Conservation (phyloP, 2,329 filamentous ascomycete species). For the Lasiodiplodia sp. region DNA sequence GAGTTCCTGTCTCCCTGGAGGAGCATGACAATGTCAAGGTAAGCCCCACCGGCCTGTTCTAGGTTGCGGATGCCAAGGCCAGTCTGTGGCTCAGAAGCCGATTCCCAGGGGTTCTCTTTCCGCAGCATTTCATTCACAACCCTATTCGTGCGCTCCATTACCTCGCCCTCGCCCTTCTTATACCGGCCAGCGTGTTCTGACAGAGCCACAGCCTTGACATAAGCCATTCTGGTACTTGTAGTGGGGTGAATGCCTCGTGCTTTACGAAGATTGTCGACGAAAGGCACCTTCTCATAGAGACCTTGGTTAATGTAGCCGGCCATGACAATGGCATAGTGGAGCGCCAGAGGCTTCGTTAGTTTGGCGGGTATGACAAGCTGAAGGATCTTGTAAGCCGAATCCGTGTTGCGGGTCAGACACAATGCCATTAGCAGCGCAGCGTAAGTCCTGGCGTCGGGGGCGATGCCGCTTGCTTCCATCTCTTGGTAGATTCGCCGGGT, state of each 20-base stretch:
- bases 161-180: constrained; percentile 27
- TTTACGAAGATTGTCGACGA: constrained; percentile 57
- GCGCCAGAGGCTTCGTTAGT: constrained; percentile 52
- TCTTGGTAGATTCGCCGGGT: constrained; percentile 61
- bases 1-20: constrained; percentile 57
- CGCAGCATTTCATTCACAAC: constrained; percentile 40
- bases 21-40: constrained; percentile 64
- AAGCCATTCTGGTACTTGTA: constrained; percentile 53
- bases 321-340: constrained; percentile 64
- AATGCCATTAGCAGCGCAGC: constrained; percentile 67
- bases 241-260: constrained; percentile 48
- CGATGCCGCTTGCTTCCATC: constrained; percentile 62
- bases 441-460: constrained; percentile 65
- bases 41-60: constrained; percentile 55
- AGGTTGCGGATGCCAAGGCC: constrained; percentile 38
- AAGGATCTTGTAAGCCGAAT: constrained; percentile 63
- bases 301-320: constrained; percentile 54
- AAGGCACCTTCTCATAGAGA: constrained; percentile 56
- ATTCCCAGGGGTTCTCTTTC: constrained; percentile 40
- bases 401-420: constrained; percentile 59
- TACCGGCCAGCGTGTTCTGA: constrained; percentile 33
- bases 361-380: constrained; percentile 59
- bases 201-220: constrained; percentile 40
- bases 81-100: constrained; percentile 39
- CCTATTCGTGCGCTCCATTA: constrained; percentile 30